phyloP scores from a whole-genome alignment of 192 early-diverging fungal species.

The Bifiguratus adelaidae region DNA sequence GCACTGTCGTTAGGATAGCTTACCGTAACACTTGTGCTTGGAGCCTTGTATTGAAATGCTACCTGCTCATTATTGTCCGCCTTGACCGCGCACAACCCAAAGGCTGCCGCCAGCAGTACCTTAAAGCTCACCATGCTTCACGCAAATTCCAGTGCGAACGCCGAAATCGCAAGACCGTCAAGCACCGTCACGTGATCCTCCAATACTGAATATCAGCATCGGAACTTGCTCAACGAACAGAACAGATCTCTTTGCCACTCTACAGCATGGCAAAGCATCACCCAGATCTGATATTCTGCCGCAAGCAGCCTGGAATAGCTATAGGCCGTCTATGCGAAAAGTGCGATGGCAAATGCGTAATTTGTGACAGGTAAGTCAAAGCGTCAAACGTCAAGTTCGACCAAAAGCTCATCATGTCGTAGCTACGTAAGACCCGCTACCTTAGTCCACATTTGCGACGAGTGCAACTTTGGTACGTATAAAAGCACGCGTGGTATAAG shows the following conservation, averaged over 20 bases:
- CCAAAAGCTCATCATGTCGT: not conserved
- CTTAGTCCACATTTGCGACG: slow-evolving; percentile 86
- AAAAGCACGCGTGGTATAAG: not conserved
- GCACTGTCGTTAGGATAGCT: too few species aligned
- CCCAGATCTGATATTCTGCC: slow-evolving; percentile 90
- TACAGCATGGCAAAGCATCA: slow-evolving; percentile 68
- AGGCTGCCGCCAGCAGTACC: too few species aligned
- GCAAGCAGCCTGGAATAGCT: slow-evolving; percentile 88
- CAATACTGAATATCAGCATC: too few species aligned
- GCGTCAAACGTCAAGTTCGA: not conserved
- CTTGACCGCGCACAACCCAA: too few species aligned
- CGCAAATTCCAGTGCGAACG: too few species aligned
- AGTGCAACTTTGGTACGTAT: slow-evolving; percentile 79
- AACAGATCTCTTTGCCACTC: not conserved
- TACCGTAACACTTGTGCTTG: too few species aligned
- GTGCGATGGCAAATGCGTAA: slow-evolving; percentile 87
- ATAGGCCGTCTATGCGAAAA: slow-evolving; percentile 81
- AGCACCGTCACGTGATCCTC: too few species aligned
- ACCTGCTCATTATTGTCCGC: too few species aligned
- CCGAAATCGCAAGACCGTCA: too few species aligned
- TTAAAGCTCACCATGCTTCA: too few species aligned
- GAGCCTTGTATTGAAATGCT: too few species aligned
- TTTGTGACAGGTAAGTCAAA: slow-evolving; percentile 77
- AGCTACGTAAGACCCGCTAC: slow-evolving; percentile 83
- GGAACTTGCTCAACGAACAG: too few species aligned